These are phyloP conservation scores for Fusarium veterinarium DNA, from an alignment of 2,329 filamentous ascomycete species.

Conservation along the genomic window DNA sequence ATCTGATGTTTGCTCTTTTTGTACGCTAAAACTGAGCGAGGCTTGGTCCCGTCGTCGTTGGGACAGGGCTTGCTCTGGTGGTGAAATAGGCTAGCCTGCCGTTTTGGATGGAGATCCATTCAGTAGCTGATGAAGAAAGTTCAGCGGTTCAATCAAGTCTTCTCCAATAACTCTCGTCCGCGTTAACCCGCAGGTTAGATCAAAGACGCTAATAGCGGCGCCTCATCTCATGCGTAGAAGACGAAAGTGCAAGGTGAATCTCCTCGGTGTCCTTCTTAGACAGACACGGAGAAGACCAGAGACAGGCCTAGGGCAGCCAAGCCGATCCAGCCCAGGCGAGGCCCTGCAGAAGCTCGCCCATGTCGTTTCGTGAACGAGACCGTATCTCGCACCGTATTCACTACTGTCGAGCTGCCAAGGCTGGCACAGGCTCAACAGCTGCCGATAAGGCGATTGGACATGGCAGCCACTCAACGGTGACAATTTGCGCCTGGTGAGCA, in stretches of 20 bases:
- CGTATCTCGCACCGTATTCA: conserved; percentile 31
- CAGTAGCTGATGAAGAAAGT: conserved; percentile 14
- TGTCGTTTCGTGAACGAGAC: conserved; percentile 23
- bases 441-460: conserved; percentile 47
- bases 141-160: conserved; percentile 1
- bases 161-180: conserved; percentile 33
- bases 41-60: conserved; percentile 22
- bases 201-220: conserved; percentile 37
- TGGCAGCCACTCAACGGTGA: conserved; percentile 32
- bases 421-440: conserved; percentile 40
- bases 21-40: conserved; percentile 10
- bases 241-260: conserved; percentile 23
- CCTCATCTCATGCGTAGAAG: conserved; percentile 39
- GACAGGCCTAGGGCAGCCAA: conserved; percentile 32
- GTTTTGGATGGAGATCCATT: conserved; percentile 24
- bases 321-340: conserved; percentile 40
- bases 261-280: conserved; percentile 24
- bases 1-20: conserved; percentile 18
- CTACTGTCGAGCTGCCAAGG: conserved; percentile 32
- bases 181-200: conserved; percentile 42
- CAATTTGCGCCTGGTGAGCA: conserved; percentile 24
- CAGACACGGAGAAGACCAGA: conserved; percentile 25
- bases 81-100: conserved; percentile 20
- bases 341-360: conserved; percentile 33
- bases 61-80: conserved; percentile 18